Conservation (phyloP, 2,329 filamentous ascomycete genomes). For the Cordyceps cicadae region DNA sequence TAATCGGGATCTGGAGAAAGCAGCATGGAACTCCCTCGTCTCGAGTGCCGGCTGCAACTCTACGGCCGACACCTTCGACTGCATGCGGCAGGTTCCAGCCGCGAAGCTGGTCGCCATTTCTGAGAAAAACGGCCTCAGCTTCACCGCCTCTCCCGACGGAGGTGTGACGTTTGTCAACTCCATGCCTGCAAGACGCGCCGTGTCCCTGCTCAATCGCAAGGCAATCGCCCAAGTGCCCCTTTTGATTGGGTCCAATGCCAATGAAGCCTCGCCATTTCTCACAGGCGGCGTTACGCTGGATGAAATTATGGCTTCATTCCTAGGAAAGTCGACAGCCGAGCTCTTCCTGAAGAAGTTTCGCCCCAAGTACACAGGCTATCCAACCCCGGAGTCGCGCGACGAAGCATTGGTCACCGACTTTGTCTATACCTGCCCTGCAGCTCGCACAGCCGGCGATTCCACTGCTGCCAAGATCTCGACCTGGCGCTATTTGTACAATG, state of each 20-base stretch:
- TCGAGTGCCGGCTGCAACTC: slow-evolving; percentile 11
- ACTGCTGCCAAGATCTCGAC: slow-evolving; percentile 25
- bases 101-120: slow-evolving; percentile 10
- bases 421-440: slow-evolving; percentile 17
- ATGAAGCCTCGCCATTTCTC: slow-evolving; percentile 6
- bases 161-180: slow-evolving; percentile 16
- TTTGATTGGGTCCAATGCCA: slow-evolving; percentile 7
- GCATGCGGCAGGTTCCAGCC: slow-evolving; percentile 19
- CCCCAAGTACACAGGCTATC: background rate
- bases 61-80: slow-evolving; percentile 12
- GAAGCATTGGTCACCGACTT: slow-evolving; percentile 17
- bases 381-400: slow-evolving; percentile 15
- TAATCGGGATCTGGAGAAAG: background rate
- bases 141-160: slow-evolving; percentile 17
- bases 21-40: background rate
- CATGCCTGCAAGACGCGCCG: slow-evolving; percentile 12
- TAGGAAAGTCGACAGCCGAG: background rate
- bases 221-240: slow-evolving; percentile 8
- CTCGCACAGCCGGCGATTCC: slow-evolving; percentile 24
- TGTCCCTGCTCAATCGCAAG: background rate
- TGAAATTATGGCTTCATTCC: background rate
- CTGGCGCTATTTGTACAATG: slow-evolving; percentile 39
- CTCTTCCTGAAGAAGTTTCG: background rate
- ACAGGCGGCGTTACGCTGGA: background rate
- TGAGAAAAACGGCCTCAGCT: slow-evolving; percentile 16